phyloP scores from a whole-genome alignment of 305 asterid genomes.

The Andrographis paniculata region DNA sequence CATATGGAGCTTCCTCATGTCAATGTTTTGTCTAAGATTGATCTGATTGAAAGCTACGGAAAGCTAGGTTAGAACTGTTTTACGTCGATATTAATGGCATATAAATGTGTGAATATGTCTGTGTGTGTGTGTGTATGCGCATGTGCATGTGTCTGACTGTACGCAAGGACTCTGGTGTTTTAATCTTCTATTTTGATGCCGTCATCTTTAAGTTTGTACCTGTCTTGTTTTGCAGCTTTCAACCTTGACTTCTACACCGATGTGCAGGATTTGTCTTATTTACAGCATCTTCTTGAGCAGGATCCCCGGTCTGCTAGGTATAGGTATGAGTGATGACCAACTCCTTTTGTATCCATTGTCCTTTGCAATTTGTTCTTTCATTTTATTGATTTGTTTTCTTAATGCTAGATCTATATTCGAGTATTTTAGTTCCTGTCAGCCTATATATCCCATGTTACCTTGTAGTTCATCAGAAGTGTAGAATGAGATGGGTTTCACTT shows the following conservation, averaged over 20 bases:
- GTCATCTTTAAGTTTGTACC: too few relatives aligned
- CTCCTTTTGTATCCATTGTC: slow-evolving; percentile 12
- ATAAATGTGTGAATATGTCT: too few relatives aligned
- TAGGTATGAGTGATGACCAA: slow-evolving; percentile 35
- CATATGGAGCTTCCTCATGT: slow-evolving; percentile 96
- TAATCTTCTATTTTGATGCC: slow-evolving; percentile 8
- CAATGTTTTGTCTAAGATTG: slow-evolving; percentile 92
- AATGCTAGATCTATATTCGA: too few relatives aligned
- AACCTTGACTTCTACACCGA: slow-evolving; percentile 98
- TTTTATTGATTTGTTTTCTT: too few relatives aligned
- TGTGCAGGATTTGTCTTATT: slow-evolving; percentile 74
- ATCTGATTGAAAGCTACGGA: slow-evolving; percentile 93
- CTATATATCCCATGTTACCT: too few relatives aligned
- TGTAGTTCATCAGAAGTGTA: too few relatives aligned
- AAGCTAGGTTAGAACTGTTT: slow-evolving; percentile 53
- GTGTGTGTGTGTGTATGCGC: too few relatives aligned
- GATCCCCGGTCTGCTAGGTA: slow-evolving; percentile 84
- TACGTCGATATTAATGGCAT: slow-evolving; percentile 1
- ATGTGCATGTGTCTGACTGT: too few relatives aligned
- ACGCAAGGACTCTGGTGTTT: too few relatives aligned
- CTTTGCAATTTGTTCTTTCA: too few relatives aligned
- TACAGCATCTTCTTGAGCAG: slow-evolving; percentile 72
- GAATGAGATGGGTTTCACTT: too few relatives aligned
- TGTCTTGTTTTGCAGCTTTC: slow-evolving; percentile 59
- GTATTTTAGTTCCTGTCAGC: too few relatives aligned